A percentile compares a stretch with the other conserved stretches of the same genome.
Conservation (phyloP, 2,329 filamentous ascomycete species). For the Chalaropsis thielavioides region DNA sequence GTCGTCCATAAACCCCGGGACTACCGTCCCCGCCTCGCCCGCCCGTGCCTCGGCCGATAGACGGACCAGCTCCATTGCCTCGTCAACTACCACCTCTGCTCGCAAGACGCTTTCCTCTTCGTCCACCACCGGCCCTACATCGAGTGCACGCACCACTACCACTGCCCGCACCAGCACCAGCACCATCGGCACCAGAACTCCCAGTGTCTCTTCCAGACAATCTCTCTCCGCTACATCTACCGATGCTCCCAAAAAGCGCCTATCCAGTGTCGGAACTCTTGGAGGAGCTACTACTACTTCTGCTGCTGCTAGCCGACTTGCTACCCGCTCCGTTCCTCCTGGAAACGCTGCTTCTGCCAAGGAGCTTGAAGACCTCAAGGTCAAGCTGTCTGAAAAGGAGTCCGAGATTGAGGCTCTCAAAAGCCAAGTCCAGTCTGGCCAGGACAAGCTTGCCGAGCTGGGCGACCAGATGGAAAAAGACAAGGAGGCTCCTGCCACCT, state of each 20-base stretch:
- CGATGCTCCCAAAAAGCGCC: conserved; percentile 41
- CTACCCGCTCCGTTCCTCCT: conserved; percentile 21
- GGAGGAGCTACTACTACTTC: conserved; percentile 27
- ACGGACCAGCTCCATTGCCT: conserved; percentile 26
- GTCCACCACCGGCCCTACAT: conserved; percentile 4
- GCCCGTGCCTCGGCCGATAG: conserved; percentile 24
- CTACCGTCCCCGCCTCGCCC: conserved; percentile 22
- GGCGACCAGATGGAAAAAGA: conserved; percentile 36
- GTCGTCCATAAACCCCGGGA: conserved; percentile 22
- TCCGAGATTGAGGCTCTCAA: conserved; percentile 43
- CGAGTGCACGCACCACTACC: conserved; percentile 1
- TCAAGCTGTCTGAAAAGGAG: conserved; percentile 44
- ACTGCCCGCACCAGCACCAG: conserved; percentile 14
- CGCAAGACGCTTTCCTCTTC: conserved; percentile 16
- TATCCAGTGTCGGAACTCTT: conserved; percentile 33
- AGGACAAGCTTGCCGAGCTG: conserved; percentile 41
- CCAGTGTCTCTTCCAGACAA: conserved; percentile 25
- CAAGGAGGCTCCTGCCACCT: conserved; percentile 26
- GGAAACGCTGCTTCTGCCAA: conserved; percentile 32
- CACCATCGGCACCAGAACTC: conserved; percentile 22
- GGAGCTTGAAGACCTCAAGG: conserved; percentile 46
- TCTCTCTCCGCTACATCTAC: conserved; percentile 24
- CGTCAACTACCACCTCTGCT: conserved; percentile 23
- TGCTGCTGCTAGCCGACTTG: conserved; percentile 28
- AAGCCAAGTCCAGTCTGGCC: conserved; percentile 39